Percentiles rank a stretch among this genome's conserved stretches.
Conservation (phyloP, 768 basidiomycete species). For the Boletus reticulatus region DNA sequence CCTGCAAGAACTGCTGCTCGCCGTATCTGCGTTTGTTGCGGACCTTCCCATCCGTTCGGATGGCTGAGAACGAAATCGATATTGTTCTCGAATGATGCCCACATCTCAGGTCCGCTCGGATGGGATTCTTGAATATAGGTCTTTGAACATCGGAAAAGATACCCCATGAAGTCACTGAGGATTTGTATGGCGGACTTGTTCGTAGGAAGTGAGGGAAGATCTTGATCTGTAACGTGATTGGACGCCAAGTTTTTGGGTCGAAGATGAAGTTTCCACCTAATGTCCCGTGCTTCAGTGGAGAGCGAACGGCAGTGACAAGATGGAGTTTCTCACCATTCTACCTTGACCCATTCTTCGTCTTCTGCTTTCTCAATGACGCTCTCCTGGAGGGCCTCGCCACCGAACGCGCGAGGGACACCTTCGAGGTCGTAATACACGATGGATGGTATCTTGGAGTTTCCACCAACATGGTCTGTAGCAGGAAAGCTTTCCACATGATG, state of each 20-base stretch:
- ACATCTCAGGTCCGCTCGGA: conserved; percentile 39
- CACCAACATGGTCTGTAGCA: conserved; percentile 43
- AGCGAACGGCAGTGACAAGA: background rate
- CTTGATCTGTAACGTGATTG: conserved; percentile 26
- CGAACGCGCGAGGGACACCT: conserved; percentile 41
- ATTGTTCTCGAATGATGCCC: conserved; percentile 38
- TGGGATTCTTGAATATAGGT: conserved; percentile 47
- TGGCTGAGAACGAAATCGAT: conserved; percentile 48
- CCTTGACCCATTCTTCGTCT: conserved; percentile 32
- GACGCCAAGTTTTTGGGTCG: conserved; percentile 25
- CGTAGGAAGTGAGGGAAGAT: conserved; percentile 43
- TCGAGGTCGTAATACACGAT: conserved; percentile 44
- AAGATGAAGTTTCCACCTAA: conserved; percentile 38
- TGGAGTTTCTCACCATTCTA: conserved; percentile 28
- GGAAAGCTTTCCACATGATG: conserved; percentile 39
- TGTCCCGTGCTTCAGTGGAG: conserved; percentile 3
- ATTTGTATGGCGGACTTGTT: conserved; percentile 42
- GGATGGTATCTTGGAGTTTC: conserved; percentile 50
- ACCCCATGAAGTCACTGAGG: conserved; percentile 48
- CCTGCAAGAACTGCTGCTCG: conserved; percentile 42
- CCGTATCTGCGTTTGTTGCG: conserved; percentile 43
- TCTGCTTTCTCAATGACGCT: conserved; percentile 38
- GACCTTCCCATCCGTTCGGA: conserved; percentile 48
- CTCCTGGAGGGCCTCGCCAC: conserved; percentile 44
- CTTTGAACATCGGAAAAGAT: conserved; percentile 42